These are phyloP conservation scores for Stephania yunnanensis DNA, from an alignment of 164 flowering plant species.

Conservation along the genomic window DNA sequence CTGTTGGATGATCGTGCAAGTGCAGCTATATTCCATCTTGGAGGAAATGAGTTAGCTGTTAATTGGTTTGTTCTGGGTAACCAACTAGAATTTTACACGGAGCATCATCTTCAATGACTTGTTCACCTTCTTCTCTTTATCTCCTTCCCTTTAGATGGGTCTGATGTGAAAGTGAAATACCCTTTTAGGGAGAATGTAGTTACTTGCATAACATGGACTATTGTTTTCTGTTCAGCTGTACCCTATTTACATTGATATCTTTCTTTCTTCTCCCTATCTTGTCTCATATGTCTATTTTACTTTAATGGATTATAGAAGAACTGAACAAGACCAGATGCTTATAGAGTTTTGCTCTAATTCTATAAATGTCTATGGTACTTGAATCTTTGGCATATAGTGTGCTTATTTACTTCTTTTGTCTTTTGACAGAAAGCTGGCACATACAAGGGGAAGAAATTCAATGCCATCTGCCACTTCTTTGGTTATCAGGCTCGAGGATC, in stretches of 20 bases:
- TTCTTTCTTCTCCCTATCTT: not conserved
- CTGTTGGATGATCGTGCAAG: too few relatives aligned
- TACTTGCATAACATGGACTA: not conserved
- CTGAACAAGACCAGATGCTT: not conserved
- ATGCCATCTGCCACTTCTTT: slow-evolving; percentile 97
- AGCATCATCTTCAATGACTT: not conserved
- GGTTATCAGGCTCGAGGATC: slow-evolving; percentile 99
- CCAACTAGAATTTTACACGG: not conserved
- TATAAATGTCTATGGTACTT: not conserved
- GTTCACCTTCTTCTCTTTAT: not conserved
- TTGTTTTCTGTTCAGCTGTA: not conserved
- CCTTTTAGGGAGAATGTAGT: not conserved
- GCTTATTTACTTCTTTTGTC: slow-evolving; percentile 1
- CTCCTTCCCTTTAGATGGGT: not conserved
- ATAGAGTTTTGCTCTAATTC: not conserved
- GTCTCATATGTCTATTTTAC: not conserved
- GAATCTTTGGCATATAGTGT: not conserved
- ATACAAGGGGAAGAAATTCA: slow-evolving; percentile 95
- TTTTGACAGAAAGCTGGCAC: slow-evolving; percentile 90
- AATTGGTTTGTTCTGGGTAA: not conserved
- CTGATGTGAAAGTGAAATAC: not conserved
- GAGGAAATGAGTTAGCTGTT: not conserved
- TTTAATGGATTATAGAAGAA: not conserved
- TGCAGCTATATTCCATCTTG: not conserved
- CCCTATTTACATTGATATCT: not conserved